Base-by-base conservation (phyloP, 495 filamentous ascomycete species). In the Lophiotrema nucula region DNA sequence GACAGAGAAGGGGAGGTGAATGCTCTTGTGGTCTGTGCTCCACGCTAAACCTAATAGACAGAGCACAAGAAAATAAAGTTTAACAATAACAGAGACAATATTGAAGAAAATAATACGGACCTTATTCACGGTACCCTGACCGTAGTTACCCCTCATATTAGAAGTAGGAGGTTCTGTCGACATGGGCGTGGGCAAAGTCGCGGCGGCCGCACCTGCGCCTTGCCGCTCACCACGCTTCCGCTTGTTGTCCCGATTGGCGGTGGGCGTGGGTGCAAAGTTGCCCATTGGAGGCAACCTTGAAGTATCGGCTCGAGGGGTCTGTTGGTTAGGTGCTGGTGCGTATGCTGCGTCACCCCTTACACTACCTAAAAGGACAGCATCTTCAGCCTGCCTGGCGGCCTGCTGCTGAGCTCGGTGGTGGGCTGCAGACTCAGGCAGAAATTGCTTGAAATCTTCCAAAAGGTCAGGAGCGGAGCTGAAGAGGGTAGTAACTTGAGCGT, bases 371-470 rank as follows among this genome's bases (percentile, higher is more conserved):
- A 82, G 79, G 39, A 79, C 81, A 12, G 77, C 80, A 54, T 90
- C 87, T 58, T 88, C 88, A 39, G 88, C 82, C 47, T 76, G 73
- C 13, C 83, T 83, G 55, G 86, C 80, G 51, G 84, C 84, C 49
- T 66, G 63, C 25, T 64, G 60, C 25, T 79, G 81, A 58, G 86
- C 85, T 72, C 88, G 90, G 46, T 86, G 88, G 67, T 89, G 91
- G 28, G 93, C 92, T 12, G 95, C 92, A 58, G 93, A 95, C 71
- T 99, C 95, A 1, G 95, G 95, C 18, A 99, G 78, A 58, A 99
- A 99, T 69, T 99, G 95, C 69, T 99, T 99, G 71, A 99, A 99
- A 66, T 97, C 95, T 72, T 97, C 92, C 18, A 99, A 71, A 6
- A 99, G 85, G 74, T 99, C 95, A n/a, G 91, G 93, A 0, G 95